These are phyloP conservation scores for Trichosporon asahii DNA, from an alignment of 1,284 basidiomycete genomes.

Conservation along the genomic window DNA sequence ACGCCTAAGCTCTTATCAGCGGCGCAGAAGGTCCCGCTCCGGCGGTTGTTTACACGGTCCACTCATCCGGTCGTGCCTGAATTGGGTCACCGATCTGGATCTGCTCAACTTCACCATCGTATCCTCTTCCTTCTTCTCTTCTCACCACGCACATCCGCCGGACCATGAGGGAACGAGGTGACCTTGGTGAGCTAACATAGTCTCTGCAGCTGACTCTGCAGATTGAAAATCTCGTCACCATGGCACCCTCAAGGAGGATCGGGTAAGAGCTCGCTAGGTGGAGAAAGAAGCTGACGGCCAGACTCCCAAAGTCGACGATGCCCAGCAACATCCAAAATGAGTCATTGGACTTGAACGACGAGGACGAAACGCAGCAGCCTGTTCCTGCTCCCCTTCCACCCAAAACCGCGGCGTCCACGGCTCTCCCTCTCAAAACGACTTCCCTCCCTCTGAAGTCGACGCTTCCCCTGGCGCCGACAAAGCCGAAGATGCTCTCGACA, in stretches of 20 bases:
- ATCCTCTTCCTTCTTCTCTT: not conserved
- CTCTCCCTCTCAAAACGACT: not conserved
- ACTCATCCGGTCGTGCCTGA: slow-evolving; percentile 7
- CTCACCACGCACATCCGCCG: not conserved
- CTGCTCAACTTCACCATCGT: not conserved
- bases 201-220: not conserved
- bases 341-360: slow-evolving; percentile 1
- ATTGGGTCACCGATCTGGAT: not conserved
- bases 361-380: not conserved
- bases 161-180: not conserved
- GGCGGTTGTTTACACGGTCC: slow-evolving; percentile 4
- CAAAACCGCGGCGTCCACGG: not conserved
- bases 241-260: not conserved
- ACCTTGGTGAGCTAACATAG: not conserved
- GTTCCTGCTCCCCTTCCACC: not conserved
- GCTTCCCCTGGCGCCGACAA: not conserved
- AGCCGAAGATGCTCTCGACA: not conserved
- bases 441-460: not conserved
- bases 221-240: not conserved
- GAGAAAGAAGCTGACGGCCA: not conserved
- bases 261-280: not conserved
- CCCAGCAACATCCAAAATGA: not conserved
- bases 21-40: not conserved
- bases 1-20: not conserved
- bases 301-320: not conserved